Evolutionary conservation across 257 asterid species (phyloP), one percentile per base, ranked within the genome.

Genomic region (Paraleonurus japonicus): DNA sequence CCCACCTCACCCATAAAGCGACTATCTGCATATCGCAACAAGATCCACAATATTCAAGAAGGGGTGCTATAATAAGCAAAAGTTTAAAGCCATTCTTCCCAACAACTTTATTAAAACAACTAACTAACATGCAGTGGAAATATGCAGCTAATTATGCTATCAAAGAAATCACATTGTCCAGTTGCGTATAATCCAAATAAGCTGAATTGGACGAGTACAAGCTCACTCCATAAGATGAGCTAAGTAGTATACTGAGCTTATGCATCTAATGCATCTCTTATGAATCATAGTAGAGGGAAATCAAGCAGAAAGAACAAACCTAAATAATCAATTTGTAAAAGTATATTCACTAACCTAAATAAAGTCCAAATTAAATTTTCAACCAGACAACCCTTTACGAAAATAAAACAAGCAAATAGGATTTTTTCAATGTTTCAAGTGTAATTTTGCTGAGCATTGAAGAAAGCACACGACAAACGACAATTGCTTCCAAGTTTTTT

Each of bases 201-300:
- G 28, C 39, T 23, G 45, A 72, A 28, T 32, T 17, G 32, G 24
- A 60, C 37, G 2, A 58, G 12, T 24, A 60, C 51, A 60, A 60
- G 48, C 33, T 22, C 33, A 61, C 48, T 19, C 53, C 8, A 62
- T n/a, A 61, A 28, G 22, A 61, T 30, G 2, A 48, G 54, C 41
- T 61, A 61, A 45, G n/a, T 20, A 50, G 70, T 30, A 17, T 61
- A 53, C 63, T 60, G 22, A 61, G n/a, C 23, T 22, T 19, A 70
- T 24, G 9, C 11, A 61, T 62, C 32, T 35, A 33, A 5, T 11
- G 19, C 27, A 26, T 24, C 41, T 55, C 19, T 10, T 33, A 62
- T 37, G 51, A 35, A 61, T 20, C 64, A 1, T 7, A 37, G 32
- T 3, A 39, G 17, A 17, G 2, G 3, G 28, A 58, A 17, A 32